Evolutionary conservation across 768 basidiomycete species (phyloP).

Genomic region (Hypholoma fasciculare): DNA sequence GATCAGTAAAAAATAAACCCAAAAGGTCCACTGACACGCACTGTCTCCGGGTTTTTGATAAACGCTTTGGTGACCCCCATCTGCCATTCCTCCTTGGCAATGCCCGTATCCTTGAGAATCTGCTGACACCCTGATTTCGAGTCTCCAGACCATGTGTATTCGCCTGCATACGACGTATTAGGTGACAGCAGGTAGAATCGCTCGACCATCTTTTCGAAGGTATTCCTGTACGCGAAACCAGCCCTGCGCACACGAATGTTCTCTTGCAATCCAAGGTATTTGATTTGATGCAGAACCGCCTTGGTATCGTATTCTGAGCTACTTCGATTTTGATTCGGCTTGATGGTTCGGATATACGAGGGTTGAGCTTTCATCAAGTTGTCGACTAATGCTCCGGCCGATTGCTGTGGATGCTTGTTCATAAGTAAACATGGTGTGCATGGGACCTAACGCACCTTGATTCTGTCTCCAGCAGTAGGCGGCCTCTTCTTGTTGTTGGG

Average conservation of each 20-base stretch:
- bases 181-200: conserved; percentile 96
- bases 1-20: conserved; percentile 1
- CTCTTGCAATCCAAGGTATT: conserved; percentile 97
- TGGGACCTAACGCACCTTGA: conserved; percentile 60
- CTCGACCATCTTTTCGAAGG: conserved; percentile 99
- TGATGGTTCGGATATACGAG: conserved; percentile 98
- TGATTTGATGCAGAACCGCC: conserved; percentile 97
- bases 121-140: conserved; percentile 88
- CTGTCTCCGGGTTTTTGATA: conserved; percentile 99
- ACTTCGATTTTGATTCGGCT: conserved; percentile 97
- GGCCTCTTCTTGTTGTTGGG: conserved; percentile 97
- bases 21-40: conserved; percentile 32
- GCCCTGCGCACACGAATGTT: conserved; percentile 97
- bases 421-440: neutral
- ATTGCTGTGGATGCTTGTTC: conserved; percentile 47
- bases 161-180: conserved; percentile 95
- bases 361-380: conserved; percentile 98
- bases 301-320: conserved; percentile 90
- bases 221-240: conserved; percentile 97
- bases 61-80: conserved; percentile 99
- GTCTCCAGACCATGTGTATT: conserved; percentile 96
- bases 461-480: conserved; percentile 96
- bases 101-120: conserved; percentile 94
- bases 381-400: conserved; percentile 95
- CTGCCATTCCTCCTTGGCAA: conserved; percentile 97